These are phyloP conservation scores for Lomentospora prolificans DNA, from an alignment of 2,329 filamentous ascomycete species.

Conservation along the genomic window DNA sequence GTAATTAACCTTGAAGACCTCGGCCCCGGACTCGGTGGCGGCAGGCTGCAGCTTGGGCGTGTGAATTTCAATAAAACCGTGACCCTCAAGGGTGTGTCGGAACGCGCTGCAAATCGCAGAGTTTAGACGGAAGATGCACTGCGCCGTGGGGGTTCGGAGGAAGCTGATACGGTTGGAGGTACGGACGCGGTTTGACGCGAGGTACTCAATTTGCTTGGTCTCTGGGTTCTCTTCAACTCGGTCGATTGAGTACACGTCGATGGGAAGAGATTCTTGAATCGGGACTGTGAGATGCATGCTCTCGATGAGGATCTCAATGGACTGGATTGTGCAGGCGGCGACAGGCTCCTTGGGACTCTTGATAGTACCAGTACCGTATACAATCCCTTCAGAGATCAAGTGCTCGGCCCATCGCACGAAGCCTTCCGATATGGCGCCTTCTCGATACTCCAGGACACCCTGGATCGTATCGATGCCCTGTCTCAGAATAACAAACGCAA, in stretches of 20 bases:
- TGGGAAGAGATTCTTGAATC: conserved; percentile 33
- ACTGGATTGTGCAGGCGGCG: conserved; percentile 63
- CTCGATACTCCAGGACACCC: conserved; percentile 52
- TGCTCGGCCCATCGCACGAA: conserved; percentile 87
- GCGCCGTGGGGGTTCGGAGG: conserved; percentile 74
- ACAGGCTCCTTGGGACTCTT: conserved; percentile 66
- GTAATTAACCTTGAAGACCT: conserved; percentile 87
- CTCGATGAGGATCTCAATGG: conserved; percentile 64
- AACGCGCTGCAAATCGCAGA: conserved; percentile 73
- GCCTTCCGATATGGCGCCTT: conserved; percentile 29
- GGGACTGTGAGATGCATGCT: conserved; percentile 41
- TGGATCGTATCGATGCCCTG: conserved; percentile 79
- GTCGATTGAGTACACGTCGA: conserved; percentile 38
- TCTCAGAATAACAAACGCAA: conserved; percentile 79
- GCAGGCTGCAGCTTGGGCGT: conserved; percentile 85
- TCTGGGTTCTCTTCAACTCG: conserved; percentile 25
- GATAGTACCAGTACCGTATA: conserved; percentile 65
- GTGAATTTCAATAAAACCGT: conserved; percentile 85
- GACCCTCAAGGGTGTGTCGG: conserved; percentile 61
- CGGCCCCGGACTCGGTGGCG: conserved; percentile 83
- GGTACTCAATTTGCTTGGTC: conserved; percentile 40
- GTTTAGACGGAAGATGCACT: conserved; percentile 80
- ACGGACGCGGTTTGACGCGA: conserved; percentile 58
- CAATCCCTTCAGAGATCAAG: conserved; percentile 66
- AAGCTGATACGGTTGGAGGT: conserved; percentile 73